phyloP scores from a whole-genome alignment of 768 basidiomycete species.

The Mycena alexandri region DNA sequence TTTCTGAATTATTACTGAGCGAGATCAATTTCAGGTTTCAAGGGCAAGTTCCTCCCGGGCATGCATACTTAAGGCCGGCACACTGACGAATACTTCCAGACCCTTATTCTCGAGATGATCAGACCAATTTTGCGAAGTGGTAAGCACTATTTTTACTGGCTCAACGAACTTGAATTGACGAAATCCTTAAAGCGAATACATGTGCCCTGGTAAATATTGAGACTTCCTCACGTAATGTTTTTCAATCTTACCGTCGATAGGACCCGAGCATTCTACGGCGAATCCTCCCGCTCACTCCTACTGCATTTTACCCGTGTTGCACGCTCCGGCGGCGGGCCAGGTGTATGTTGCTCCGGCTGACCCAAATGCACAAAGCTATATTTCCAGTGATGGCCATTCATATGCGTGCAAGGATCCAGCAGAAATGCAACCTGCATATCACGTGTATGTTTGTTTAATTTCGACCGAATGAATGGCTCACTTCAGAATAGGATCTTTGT shows the following conservation, averaged over 20 bases:
- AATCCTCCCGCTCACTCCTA: slow-evolving; percentile 62
- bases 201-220: slow-evolving; percentile 59
- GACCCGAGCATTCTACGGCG: slow-evolving; percentile 61
- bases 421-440: slow-evolving; percentile 65
- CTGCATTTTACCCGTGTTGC: slow-evolving; percentile 68
- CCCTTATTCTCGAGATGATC: slow-evolving; percentile 72
- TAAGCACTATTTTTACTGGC: slow-evolving; percentile 39
- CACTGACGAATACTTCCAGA: slow-evolving; percentile 49
- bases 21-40: slow-evolving; percentile 58
- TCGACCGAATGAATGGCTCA: no score
- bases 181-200: slow-evolving; percentile 54
- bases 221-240: neutral
- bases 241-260: slow-evolving; percentile 49
- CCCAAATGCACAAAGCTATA: slow-evolving; percentile 53
- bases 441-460: slow-evolving; percentile 73
- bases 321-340: slow-evolving; percentile 44
- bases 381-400: slow-evolving; percentile 69
- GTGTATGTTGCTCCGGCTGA: slow-evolving; percentile 34
- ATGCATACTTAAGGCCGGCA: no score
- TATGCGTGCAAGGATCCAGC: slow-evolving; percentile 68
- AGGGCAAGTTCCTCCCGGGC: slow-evolving; percentile 47
- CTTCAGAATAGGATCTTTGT: slow-evolving; percentile 52
- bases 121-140: slow-evolving; percentile 67
- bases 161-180: neutral
- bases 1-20: neutral